Evolutionary conservation across 2,329 filamentous ascomycete species (phyloP).

Genomic region (Magnaporthiopsis rhizophila): DNA sequence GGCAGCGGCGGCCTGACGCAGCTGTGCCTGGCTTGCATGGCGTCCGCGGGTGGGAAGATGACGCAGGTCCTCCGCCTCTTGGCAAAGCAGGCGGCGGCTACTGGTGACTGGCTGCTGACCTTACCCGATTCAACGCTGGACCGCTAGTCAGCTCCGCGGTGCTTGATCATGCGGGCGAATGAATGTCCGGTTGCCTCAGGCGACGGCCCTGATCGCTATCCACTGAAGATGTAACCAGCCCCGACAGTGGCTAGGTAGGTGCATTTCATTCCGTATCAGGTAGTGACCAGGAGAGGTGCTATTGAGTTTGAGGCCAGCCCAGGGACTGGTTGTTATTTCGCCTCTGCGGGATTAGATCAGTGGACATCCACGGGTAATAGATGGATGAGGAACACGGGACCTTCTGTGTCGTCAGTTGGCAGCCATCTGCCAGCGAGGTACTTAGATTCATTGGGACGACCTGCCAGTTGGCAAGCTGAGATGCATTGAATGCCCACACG

Average conservation of each 20-base stretch:
- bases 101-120: background rate
- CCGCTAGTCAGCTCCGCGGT: background rate
- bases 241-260: too few relatives aligned
- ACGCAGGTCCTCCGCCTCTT: background rate
- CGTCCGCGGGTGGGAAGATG: background rate
- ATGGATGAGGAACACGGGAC: too few relatives aligned
- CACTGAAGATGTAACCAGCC: background rate
- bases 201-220: background rate
- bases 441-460: too few relatives aligned
- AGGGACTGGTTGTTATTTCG: too few relatives aligned
- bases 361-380: too few relatives aligned
- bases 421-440: too few relatives aligned
- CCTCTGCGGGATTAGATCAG: too few relatives aligned
- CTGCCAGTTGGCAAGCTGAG: too few relatives aligned
- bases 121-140: background rate
- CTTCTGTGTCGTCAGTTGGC: too few relatives aligned
- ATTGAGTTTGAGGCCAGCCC: too few relatives aligned
- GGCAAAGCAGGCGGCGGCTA: background rate
- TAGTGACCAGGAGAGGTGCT: too few relatives aligned
- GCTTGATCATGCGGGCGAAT: background rate
- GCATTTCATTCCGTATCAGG: background rate
- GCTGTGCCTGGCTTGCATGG: slow-evolving; percentile 6
- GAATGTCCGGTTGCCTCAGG: background rate
- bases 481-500: too few relatives aligned
- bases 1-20: slow-evolving; percentile 3